Base-by-base conservation (phyloP, 257 asterid genomes). In the Lithospermum erythrorhizon region DNA sequence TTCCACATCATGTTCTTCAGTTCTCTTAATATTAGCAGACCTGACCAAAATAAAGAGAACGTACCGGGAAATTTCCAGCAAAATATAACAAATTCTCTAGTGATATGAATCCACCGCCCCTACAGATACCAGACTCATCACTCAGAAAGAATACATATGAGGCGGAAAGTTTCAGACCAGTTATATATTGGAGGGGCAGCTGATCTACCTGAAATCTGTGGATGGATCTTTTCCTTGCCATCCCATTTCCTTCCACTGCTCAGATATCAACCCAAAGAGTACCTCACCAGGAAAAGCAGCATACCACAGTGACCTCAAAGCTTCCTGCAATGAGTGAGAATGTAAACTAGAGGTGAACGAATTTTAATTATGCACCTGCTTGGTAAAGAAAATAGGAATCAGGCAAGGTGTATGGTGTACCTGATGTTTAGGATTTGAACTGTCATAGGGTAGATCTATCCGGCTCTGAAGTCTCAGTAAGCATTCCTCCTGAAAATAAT, bases 201-300 rank as follows among this genome's bases (percentile, higher is more conserved):
- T 66, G 63, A 61, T 32, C 47, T 72, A 87, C 99, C 99, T 79
- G 74, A 93, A 93, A 83, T 93, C 99, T 65, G 99, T 93, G 30
- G 99, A 86, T 22, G 99, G 99, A 75, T 93, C 99, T 82, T 93
- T 93, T 52, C 99, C 99, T 75, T 93, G 99, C 99, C 99, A 93
- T 71, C 99, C 99, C 99, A 93, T 93, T 73, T 93, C 96, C 72
- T 93, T 93, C 99, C 99, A 93, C 78, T 89, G 97, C 68, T 93
- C 99, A 55, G 99, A 89, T 77, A 93, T 78, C 74, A 89, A 79
- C 71, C 96, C 89, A n/a, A 13, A 67, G 32, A 89, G 87, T 67
- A 83, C 84, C 75, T 86, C 89, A 68, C 75, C 87, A 14, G 99
- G 99, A 75, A 89, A 93, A 70, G 97, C 82, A 64, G 86, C 94